Conservation (phyloP, 495 filamentous ascomycete species). For the Xanthoparmelia taractica region DNA sequence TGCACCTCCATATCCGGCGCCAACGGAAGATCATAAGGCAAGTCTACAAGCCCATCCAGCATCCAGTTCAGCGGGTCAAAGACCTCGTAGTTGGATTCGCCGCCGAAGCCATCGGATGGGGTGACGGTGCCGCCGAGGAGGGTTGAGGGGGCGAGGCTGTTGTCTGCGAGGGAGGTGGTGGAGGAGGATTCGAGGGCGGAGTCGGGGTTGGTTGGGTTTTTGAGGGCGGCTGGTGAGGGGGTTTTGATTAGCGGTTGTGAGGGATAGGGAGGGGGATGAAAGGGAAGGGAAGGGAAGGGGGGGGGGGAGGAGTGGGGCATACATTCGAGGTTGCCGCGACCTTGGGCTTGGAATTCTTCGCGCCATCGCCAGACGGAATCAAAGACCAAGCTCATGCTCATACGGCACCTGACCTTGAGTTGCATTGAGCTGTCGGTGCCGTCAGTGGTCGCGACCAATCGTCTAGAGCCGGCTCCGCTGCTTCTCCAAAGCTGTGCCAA, state of each 20-base stretch:
- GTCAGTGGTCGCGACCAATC: constrained; percentile 55
- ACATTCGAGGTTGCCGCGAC: constrained; percentile 71
- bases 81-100: constrained; percentile 66
- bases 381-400: constrained; percentile 89
- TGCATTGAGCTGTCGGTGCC: constrained; percentile 58
- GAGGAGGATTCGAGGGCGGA: constrained; percentile 66
- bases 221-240: constrained; percentile 54
- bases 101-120: constrained; percentile 46
- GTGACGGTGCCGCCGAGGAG: constrained; percentile 10
- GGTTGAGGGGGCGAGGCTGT: constrained; percentile 42
- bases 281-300: constrained; percentile 13
- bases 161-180: constrained; percentile 46
- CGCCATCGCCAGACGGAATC: constrained; percentile 93
- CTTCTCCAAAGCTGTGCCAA: constrained; percentile 89
- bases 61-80: constrained; percentile 90
- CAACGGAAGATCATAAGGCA: constrained; percentile 48
- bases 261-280: constrained; percentile 9
- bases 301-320: constrained; percentile 29
- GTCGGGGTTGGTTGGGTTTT: constrained; percentile 82
- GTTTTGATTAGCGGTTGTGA: too few relatives aligned
- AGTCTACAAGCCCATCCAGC: constrained; percentile 73
- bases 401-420: constrained; percentile 78
- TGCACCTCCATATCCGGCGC: constrained; percentile 18
- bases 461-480: constrained; percentile 43
- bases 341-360: constrained; percentile 74